Base-by-base conservation (phyloP, 345 rosid species). In the Alliaria petiolata region DNA sequence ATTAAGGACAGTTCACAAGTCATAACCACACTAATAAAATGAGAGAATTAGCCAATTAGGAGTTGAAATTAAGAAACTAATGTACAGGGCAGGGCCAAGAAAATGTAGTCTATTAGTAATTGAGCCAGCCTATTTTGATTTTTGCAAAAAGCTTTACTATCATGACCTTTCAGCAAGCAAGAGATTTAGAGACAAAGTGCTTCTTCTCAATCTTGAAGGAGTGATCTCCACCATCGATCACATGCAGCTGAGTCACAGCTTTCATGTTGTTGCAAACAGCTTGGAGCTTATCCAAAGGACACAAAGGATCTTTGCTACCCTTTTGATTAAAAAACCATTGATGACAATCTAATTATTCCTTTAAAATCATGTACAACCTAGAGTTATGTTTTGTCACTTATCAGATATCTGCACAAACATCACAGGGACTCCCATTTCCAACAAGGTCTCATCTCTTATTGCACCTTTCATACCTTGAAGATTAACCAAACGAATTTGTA, bases 181-280 rank as follows among this genome's bases (percentile, higher is more conserved):
- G 76, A 69, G 77, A 71, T 58, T 54, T 70, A 45, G 84, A 80
- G 58, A 84, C 76, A 75, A 93, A 88, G 77, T 83, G 84, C 67
- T 79, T 93, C 83, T 87, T 89, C 16, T 76, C 83, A 69, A 91
- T 82, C 85, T 87, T 89, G 75, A 91, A 81, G 17, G 98, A 91
- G 84, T 93, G 97, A 55, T 89, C 97, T 43, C 98, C 97, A 33
- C 96, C 87, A 77, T 91, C 88, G 28, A 87, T 68, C 67, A 87
- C 92, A 76, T 85, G 83, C 57, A 90, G 20, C 76, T 68, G 86
- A 67, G 61, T 87, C 28, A 54, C 42, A 34, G 67, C 56, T 65
- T 80, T 87, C 91, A 93, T 89, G 79, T 81, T 86, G 75, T 82
- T 71, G 57, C 87, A 47, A 73, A 90, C 87, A 79, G 76, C 75